Base-by-base conservation (phyloP, 2,329 filamentous ascomycete genomes). In the Microdochium nivale region DNA sequence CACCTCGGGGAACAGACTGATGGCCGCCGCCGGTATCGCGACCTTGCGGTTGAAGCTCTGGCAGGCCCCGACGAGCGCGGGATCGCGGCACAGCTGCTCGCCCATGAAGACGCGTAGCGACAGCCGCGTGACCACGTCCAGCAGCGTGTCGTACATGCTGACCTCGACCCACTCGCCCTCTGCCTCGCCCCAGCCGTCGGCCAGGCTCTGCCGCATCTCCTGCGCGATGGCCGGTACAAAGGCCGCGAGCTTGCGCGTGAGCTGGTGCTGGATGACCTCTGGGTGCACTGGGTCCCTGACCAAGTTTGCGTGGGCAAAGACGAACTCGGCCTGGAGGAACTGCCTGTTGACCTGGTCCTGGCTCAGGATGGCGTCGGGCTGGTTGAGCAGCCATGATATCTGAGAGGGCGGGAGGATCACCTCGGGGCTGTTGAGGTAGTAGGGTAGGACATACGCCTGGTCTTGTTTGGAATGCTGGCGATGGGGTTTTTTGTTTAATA, bases 241-340 rank as follows among this genome's bases (percentile, higher is more conserved):
- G 35, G 52, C 53, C 33, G 55, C 54, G 43, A 67, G 52, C 54
- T 60, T 58, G 53, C 61, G 61, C 1, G 65, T 67, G 23, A 69
- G 60, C 52, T 65, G 60, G 32, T 64, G 60, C 47, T 58, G 60
- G 55, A 66, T 63, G 43, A 67, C 54, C 9, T 65, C 60, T 1
- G 61, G 60, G 32, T 68, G 64, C 4, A 66, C 59, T 2, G 65
- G 63, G 47, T 59, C 55, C n/a, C 58, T 55, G 43, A 65, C 58
- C 47, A 62, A 55, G 47, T 61, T 64, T 16, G 59, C 58, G 30
- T 66, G 62, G 24, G 66, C 57, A 32, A 67, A 66, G 32, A 64
- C 63, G 49, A 67, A 61, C 27, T 67, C 60, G 23, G 62, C 55
- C 57, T 67, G 58, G n/a, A 69, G 59, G 53, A 66, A 67, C 50